Base-by-base conservation (phyloP, 2,329 filamentous ascomycete genomes). In the Claviceps monticola region DNA sequence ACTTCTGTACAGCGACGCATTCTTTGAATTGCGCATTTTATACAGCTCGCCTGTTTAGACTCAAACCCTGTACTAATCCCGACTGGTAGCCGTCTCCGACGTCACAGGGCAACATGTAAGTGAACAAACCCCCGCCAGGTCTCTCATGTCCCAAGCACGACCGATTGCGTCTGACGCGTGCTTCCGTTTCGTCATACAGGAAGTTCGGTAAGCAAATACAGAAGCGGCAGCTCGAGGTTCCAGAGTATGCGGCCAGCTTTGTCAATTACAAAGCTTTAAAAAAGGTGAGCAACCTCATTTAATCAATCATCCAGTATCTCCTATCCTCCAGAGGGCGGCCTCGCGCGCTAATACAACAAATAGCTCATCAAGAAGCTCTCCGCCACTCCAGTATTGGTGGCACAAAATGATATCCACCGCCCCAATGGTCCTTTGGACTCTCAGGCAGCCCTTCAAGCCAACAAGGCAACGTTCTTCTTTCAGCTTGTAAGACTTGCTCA, bases 191-290 rank as follows among this genome's bases (percentile, higher is more conserved):
- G 48, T 34, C 50, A 54, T 56, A 49, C 63, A 98, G 91, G 93
- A 98, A 98, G 80, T 98, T 98, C 75, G 93, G 93, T 70, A 98
- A 98, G 76, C 88, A 96, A 68, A 95, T 98, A 60, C 93, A 97
- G 75, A 95, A 95, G 76, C 85, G 90, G 67, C 93, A 98, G 78
- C 87, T 98, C 64, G 93, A 98, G 69, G 90, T 98, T 55, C 93
- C 93, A 55, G 93, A 98, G 79, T 98, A 98, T 84, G 91, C 93
- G 56, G 89, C 91, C 58, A 96, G 90, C 71, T 98, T 98, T 67
- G 90, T 97, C 61, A 96, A 98, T 72, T 98, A 98, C 76, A 98
- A 98, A 74, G 90, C 89, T 55, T 76, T 98, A 61, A 98, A 98
- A 72, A 97, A 97, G 88, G 93, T 95, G 66, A 36, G 54, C 6